phyloP scores from a whole-genome alignment of 345 rosid species.

The Gossypium herbaceum region DNA sequence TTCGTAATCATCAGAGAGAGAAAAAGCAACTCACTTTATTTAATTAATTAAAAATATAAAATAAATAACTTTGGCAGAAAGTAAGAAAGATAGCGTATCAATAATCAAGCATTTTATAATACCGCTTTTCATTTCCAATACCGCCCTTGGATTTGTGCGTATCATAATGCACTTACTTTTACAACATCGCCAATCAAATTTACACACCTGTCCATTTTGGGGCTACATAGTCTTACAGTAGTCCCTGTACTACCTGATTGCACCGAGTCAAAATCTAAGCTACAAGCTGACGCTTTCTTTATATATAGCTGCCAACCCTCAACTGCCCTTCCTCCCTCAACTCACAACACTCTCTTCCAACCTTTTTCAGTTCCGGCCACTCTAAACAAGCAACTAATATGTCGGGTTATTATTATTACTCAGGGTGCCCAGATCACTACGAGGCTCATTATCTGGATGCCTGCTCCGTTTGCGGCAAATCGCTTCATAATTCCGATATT shows the following conservation, averaged over 20 bases:
- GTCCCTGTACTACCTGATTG: conserved; percentile 27
- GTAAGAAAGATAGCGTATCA: not conserved
- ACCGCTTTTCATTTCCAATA: not conserved
- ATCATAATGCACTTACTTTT: not conserved
- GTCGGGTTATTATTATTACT: conserved; percentile 33
- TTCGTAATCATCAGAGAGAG: not conserved
- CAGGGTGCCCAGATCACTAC: conserved; percentile 22
- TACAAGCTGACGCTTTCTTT: not conserved
- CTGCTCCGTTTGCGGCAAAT: conserved; percentile 66
- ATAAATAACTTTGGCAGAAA: not conserved
- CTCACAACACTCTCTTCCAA: not conserved
- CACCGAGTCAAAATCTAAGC: not conserved
- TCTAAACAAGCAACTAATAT: not conserved
- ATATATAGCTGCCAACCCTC: not conserved
- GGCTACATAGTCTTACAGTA: not conserved
- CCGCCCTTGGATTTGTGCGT: conserved; percentile 3
- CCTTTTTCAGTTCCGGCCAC: too few species aligned
- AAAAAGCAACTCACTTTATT: not conserved
- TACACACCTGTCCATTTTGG: not conserved
- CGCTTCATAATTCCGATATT: conserved; percentile 64
- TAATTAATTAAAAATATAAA: not conserved
- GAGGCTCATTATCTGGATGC: conserved; percentile 69
- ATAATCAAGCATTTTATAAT: not conserved
- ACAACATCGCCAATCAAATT: conserved; percentile 8
- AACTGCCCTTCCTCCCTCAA: not conserved